Evolutionary conservation across 345 rosid species (phyloP), one percentile per base, ranked within the genome.

Genomic region (Corchorus olitorius): DNA sequence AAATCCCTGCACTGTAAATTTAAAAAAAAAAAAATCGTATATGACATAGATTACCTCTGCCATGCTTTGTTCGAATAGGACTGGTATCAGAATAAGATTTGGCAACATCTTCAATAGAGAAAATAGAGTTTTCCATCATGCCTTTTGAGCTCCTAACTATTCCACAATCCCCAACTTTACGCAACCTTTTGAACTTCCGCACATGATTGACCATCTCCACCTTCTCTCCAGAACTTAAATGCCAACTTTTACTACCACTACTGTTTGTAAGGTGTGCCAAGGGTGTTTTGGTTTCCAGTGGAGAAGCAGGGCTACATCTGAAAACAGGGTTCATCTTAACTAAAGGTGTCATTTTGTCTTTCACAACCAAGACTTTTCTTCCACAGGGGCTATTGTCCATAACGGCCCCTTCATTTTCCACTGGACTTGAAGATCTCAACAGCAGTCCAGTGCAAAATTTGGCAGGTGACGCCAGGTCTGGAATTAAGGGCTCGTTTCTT

Each of bases 121-220:
- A 64, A 66, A 45, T 68, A 69, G 83, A 68, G 78, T 55, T 81
- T 77, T 80, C 89, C 41, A 76, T 86, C n/a, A 49, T 53, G 80
- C 76, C 73, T 65, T 75, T 73, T 19, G 56, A 33, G 37, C 45
- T 73, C 79, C 35, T 50, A 68, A 16, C 75, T 70, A 45, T 59
- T 49, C 64, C 78, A 46, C 77, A 72, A 68, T 94, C 95, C 71
- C 90, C 89, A 70, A 87, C 77, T 80, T 89, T 94, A 71, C 96
- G 85, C 80, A 94, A 84, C 77, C 98, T 91, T 85, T 87, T 94
- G n/a, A 93, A 80, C 81, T 86, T 90, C 76, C 75, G 87, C 43
- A 71, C 79, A 49, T 70, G 90, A 78, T 83, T 65, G 55, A 71
- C 81, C 77, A 79, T 84, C 72, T 78, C 86, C 75, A 82, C 83